Percentiles rank a stretch among this genome's conserved stretches.
phyloP scores from a whole-genome alignment of 2,329 filamentous ascomycete species.

The Orbilia blumenaviensis region DNA sequence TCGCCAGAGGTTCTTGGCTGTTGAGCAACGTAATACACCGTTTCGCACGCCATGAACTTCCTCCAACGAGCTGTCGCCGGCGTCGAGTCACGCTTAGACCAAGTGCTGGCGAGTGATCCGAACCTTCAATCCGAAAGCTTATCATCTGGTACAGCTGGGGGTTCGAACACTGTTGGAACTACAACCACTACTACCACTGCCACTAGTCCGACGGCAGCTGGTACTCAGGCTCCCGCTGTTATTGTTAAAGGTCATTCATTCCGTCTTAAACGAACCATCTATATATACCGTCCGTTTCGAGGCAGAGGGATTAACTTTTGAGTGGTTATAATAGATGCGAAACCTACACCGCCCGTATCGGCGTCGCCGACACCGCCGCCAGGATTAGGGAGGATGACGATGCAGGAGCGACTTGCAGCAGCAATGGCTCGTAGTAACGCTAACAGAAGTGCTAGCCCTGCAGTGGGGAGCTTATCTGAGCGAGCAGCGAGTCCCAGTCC shows the following conservation, averaged over 20 bases:
- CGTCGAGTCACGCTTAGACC: constrained; percentile 91
- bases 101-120: constrained; percentile 81
- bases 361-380: constrained; percentile 65
- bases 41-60: constrained; percentile 63
- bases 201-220: neutral
- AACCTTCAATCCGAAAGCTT: constrained; percentile 58
- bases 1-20: neutral
- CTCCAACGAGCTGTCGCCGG: constrained; percentile 90
- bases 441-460: constrained; percentile 64
- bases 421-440: constrained; percentile 79
- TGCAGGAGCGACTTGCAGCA: constrained; percentile 88
- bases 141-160: constrained; percentile 59
- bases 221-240: neutral
- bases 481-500: constrained; percentile 62
- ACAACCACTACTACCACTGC: neutral
- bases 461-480: constrained; percentile 66
- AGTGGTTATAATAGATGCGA: constrained; percentile 20
- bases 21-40: neutral
- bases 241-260: constrained; percentile 23
- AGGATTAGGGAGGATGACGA: constrained; percentile 64
- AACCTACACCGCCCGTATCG: constrained; percentile 49
- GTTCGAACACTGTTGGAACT: neutral
- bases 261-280: neutral
- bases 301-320: neutral
- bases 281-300: neutral